Percentiles rank a stretch among this genome's conserved stretches.
These are phyloP conservation scores for Lodderomyces oxycetoniae DNA, from an alignment of 1,139 yeast genomes.

Conservation along the genomic window DNA sequence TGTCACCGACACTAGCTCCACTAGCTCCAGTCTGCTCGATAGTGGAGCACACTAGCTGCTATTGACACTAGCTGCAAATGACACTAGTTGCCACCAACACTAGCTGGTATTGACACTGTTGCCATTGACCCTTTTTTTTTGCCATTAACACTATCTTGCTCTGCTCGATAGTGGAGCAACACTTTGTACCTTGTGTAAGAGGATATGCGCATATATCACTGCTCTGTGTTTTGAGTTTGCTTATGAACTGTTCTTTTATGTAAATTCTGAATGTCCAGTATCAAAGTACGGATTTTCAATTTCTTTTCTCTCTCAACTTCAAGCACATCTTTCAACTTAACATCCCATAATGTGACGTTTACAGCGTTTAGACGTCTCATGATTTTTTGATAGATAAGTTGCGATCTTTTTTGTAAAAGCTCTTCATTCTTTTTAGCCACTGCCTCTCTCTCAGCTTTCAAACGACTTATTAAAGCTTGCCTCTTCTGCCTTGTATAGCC, in stretches of 20 bases:
- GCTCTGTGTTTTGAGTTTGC: no score
- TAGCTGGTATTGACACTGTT: neutral
- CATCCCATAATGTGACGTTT: constrained; percentile 38
- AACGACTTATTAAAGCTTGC: constrained; percentile 27
- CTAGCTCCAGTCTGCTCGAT: no score
- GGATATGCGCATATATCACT: no score
- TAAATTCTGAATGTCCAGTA: constrained; percentile 25
- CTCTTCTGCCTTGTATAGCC: constrained; percentile 35
- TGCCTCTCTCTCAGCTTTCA: constrained; percentile 20
- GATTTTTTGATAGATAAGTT: constrained; percentile 22
- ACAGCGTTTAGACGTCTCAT: constrained; percentile 36
- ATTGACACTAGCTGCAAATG: no score
- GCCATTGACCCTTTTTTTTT: no score
- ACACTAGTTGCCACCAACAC: no score
- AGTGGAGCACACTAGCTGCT: no score
- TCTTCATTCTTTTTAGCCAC: constrained; percentile 15
- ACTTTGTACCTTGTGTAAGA: no score
- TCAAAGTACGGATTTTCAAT: constrained; percentile 26
- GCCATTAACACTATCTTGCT: no score
- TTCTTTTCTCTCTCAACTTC: constrained; percentile 41
- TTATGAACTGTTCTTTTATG: constrained; percentile 1
- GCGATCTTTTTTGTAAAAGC: constrained; percentile 19
- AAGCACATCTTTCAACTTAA: constrained; percentile 35
- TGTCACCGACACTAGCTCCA: no score
- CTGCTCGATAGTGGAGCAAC: no score